Conservation (phyloP, 768 basidiomycete species). For the Trametes cinnabarina region DNA sequence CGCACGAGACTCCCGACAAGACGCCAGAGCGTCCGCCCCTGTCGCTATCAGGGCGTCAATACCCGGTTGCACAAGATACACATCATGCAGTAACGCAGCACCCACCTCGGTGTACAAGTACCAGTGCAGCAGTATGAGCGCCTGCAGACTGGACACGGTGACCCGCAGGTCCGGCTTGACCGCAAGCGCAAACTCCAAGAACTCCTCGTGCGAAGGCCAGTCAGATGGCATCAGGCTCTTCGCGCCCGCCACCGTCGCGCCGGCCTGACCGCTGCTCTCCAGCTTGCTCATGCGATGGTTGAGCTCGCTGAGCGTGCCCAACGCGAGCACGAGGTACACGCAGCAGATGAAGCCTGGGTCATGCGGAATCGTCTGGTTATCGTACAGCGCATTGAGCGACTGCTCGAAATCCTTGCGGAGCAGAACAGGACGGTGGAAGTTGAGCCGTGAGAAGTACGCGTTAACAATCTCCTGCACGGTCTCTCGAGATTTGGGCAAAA, state of each 20-base stretch:
- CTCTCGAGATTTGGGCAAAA: slow-evolving; percentile 75
- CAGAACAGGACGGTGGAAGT: slow-evolving; percentile 77
- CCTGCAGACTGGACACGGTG: slow-evolving; percentile 79
- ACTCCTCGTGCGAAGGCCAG: slow-evolving; percentile 84
- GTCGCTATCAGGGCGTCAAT: slow-evolving; percentile 50
- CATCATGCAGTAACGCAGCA: not conserved
- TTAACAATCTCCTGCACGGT: slow-evolving; percentile 62
- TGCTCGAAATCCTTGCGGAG: slow-evolving; percentile 65
- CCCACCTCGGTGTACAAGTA: slow-evolving; percentile 85
- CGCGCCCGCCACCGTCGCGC: slow-evolving; percentile 32
- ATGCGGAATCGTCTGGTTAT: slow-evolving; percentile 46
- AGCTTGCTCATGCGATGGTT: slow-evolving; percentile 63
- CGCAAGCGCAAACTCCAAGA: slow-evolving; percentile 74
- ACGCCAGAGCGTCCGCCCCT: slow-evolving; percentile 88
- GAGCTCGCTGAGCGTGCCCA: slow-evolving; percentile 80
- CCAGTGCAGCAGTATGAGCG: slow-evolving; percentile 83
- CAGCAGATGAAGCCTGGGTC: slow-evolving; percentile 82
- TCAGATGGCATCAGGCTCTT: slow-evolving; percentile 62
- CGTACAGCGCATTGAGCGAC: slow-evolving; percentile 65
- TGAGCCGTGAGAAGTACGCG: slow-evolving; percentile 75
- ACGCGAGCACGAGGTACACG: slow-evolving; percentile 71
- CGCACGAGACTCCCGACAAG: slow-evolving; percentile 83
- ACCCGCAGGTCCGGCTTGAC: slow-evolving; percentile 83
- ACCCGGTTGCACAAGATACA: not conserved
- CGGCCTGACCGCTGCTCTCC: slow-evolving; percentile 43